Percentiles rank a stretch among this genome's conserved stretches.
Conservation (phyloP, 2,329 filamentous ascomycete species). For the Metarhizium rileyi region DNA sequence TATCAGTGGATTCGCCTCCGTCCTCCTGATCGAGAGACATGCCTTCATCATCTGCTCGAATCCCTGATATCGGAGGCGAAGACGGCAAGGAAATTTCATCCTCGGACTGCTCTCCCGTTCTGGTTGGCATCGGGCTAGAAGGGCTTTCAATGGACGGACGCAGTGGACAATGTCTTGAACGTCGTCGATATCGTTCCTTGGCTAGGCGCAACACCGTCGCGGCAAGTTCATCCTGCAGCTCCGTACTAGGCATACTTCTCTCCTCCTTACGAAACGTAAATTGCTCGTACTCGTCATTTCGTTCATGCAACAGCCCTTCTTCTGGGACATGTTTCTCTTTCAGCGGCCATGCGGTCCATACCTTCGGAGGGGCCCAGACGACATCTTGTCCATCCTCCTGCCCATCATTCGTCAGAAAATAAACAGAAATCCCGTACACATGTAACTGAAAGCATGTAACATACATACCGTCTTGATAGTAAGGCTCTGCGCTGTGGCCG, state of each 20-base stretch:
- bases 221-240: slow-evolving; percentile 60
- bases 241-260: slow-evolving; percentile 41
- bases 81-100: slow-evolving; percentile 6
- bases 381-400: slow-evolving; percentile 20
- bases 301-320: slow-evolving; percentile 38
- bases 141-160: slow-evolving; percentile 8
- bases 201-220: slow-evolving; percentile 57
- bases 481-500: slow-evolving; percentile 18
- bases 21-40: slow-evolving; percentile 2
- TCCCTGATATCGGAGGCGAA: slow-evolving; percentile 4
- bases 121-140: not conserved
- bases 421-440: too few species aligned
- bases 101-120: not conserved
- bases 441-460: not conserved
- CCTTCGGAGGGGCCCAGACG: slow-evolving; percentile 42
- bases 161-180: slow-evolving; percentile 10
- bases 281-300: slow-evolving; percentile 35
- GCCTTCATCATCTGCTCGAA: not conserved
- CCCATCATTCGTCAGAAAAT: not conserved
- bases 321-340: slow-evolving; percentile 50
- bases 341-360: slow-evolving; percentile 84
- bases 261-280: slow-evolving; percentile 40
- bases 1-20: not conserved
- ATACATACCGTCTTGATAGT: slow-evolving; percentile 17
- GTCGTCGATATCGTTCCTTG: slow-evolving; percentile 49